A percentile compares a stretch with the other conserved stretches of the same genome.
These are phyloP conservation scores for Lachnellula cervina DNA, from an alignment of 2,329 filamentous ascomycete species.

Conservation along the genomic window DNA sequence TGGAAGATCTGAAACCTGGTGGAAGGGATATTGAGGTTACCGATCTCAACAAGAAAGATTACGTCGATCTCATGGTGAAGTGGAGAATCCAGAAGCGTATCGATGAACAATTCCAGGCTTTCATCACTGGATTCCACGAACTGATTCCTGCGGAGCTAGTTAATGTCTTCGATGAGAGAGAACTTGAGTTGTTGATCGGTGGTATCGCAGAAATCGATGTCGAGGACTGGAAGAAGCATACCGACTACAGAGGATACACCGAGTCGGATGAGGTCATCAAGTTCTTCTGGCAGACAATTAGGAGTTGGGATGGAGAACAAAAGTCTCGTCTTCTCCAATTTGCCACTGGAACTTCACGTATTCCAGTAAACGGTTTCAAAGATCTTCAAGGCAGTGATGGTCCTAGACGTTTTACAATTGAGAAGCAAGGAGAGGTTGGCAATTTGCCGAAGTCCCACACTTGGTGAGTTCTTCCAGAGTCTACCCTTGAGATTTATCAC, in stretches of 20 bases:
- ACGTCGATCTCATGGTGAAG: slow-evolving; percentile 96
- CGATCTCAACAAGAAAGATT: slow-evolving; percentile 98
- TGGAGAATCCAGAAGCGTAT: slow-evolving; percentile 99
- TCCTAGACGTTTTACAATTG: slow-evolving; percentile 91
- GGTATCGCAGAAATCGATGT: slow-evolving; percentile 99
- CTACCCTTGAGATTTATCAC: background rate
- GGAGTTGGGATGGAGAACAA: slow-evolving; percentile 96
- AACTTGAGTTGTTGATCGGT: slow-evolving; percentile 91
- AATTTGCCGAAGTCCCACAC: slow-evolving; percentile 97
- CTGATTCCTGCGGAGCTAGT: slow-evolving; percentile 93
- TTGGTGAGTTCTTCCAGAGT: slow-evolving; percentile 61
- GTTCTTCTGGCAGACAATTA: slow-evolving; percentile 98
- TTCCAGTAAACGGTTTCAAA: slow-evolving; percentile 99
- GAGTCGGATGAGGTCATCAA: slow-evolving; percentile 96
- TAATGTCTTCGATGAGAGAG: slow-evolving; percentile 97
- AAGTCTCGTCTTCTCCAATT: slow-evolving; percentile 96
- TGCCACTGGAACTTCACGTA: slow-evolving; percentile 93
- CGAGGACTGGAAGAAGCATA: slow-evolving; percentile 99
- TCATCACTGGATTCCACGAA: slow-evolving; percentile 96
- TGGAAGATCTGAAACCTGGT: slow-evolving; percentile 86
- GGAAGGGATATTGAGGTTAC: slow-evolving; percentile 93
- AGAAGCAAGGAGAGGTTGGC: slow-evolving; percentile 87
- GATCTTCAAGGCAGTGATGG: slow-evolving; percentile 96
- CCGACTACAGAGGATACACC: slow-evolving; percentile 96
- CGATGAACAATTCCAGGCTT: slow-evolving; percentile 96